Conservation (phyloP, 139 green algal genomes). For the Micractinium conductrix region DNA sequence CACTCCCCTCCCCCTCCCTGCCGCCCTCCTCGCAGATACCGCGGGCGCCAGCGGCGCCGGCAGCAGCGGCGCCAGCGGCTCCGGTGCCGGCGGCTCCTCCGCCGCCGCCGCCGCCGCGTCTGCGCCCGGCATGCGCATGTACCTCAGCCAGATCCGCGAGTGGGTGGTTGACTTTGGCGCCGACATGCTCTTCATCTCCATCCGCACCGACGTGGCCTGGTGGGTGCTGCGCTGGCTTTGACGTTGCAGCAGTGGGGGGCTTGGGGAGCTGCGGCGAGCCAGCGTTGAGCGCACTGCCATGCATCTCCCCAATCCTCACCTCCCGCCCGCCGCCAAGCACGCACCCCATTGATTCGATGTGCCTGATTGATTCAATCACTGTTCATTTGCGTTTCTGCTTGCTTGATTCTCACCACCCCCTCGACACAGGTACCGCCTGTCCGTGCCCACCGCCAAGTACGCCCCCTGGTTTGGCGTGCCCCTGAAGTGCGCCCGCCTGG, state of each 20-base stretch:
- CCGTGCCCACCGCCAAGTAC: constrained; percentile 72
- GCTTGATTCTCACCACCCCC: too few relatives aligned
- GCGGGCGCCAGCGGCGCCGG: constrained; percentile 9
- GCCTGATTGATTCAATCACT: too few relatives aligned
- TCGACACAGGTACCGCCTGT: constrained; percentile 81
- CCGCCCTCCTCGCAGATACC: not conserved
- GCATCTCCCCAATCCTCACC: not conserved
- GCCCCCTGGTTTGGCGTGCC: constrained; percentile 82
- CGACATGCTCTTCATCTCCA: constrained; percentile 91
- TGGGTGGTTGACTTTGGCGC: constrained; percentile 90
- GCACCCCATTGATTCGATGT: not conserved
- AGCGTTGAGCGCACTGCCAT: too few relatives aligned
- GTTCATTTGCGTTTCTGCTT: too few relatives aligned
- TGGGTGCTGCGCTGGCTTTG: not conserved
- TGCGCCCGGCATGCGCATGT: constrained; percentile 81
- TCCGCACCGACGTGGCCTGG: constrained; percentile 91
- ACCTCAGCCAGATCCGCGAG: constrained; percentile 90
- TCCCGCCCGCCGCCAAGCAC: not conserved
- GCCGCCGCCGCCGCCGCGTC: constrained; percentile 19
- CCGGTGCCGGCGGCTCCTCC: constrained; percentile 26
- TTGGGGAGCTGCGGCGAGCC: too few relatives aligned
- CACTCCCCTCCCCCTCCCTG: not conserved
- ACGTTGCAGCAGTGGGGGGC: not conserved
- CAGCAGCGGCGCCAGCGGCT: constrained; percentile 8
- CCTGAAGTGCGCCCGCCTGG: constrained; percentile 77